These are phyloP conservation scores for Asterella californica DNA, from an alignment of 225 moss, liverwort and hornwort species.

Conservation along the genomic window DNA sequence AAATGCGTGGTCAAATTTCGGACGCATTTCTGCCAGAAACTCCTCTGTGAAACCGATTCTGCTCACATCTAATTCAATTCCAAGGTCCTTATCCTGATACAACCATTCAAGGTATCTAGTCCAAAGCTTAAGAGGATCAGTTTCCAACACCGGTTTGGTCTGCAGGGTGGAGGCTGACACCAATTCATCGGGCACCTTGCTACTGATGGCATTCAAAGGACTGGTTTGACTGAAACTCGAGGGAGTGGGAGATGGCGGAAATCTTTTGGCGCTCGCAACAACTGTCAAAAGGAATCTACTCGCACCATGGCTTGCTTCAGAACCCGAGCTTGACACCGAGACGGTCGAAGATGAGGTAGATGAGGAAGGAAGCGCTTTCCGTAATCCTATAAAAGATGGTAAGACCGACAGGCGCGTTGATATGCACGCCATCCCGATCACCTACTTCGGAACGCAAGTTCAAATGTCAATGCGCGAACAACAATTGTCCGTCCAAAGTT, in stretches of 20 bases:
- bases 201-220: conserved; percentile 26
- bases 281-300: conserved; percentile 16
- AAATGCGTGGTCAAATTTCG: conserved; percentile 69
- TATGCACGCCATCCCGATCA: conserved; percentile 33
- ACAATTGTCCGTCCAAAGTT: not conserved
- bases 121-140: conserved; percentile 71
- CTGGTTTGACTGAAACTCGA: conserved; percentile 18
- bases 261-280: conserved; percentile 21
- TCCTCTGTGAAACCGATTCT: conserved; percentile 65
- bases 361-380: not conserved
- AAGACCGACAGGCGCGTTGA: conserved; percentile 23
- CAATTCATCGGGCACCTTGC: conserved; percentile 29
- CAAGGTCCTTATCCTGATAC: conserved; percentile 70
- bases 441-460: not conserved
- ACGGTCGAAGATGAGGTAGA: conserved; percentile 1
- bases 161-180: conserved; percentile 17
- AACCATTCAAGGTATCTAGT: conserved; percentile 72
- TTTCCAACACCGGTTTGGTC: conserved; percentile 47
- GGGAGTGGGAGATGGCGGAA: conserved; percentile 10
- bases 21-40: conserved; percentile 63
- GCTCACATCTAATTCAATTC: conserved; percentile 69
- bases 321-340: conserved; percentile 9
- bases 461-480: too few species aligned
- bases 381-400: conserved; percentile 6
- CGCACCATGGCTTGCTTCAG: conserved; percentile 17